Evolutionary conservation across 495 filamentous ascomycete genomes (phyloP), one percentile per base, ranked within the genome.

Genomic region (Aspergillus egyptiacus): DNA sequence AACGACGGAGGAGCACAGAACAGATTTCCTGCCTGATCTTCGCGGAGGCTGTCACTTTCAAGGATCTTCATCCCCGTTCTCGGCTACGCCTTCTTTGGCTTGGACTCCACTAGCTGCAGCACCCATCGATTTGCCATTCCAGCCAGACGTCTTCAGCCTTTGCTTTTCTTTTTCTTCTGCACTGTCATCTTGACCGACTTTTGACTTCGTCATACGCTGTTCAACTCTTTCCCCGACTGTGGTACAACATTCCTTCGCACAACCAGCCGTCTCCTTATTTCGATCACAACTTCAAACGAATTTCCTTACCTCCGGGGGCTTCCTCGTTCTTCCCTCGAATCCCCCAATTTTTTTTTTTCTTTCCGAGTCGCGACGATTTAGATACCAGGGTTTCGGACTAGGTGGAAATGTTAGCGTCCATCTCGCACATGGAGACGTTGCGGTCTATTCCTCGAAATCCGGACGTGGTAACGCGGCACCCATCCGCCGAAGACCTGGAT

Each of bases 401-500:
- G 54, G 48, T 62, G 61, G 64, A 61, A 43, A 70, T 70, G 69
- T 58, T 72, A 62, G 66, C 66, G 36, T 70, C 67, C 38, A 56
- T 66, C 17, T 49, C 65, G 40, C 67, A 64, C 57, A 70, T 71
- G 69, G 70, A 72, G 56, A 58, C 63, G 59, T 56, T 62, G 60
- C 65, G 61, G 55, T 68, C 67, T 56, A 55, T 68, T 30, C 61
- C 65, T 46, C 55, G 59, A 33, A 62, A 60, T 45, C 52, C 61
- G 14, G 57, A 61, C 50, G 59, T 56, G 51, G 51, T 63, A 30
- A 54, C 66, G 57, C 66, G 65, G 53, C 68, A 73, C 47, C 69
- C 67, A 7, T 73, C 69, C 5, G 69, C 67, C 39, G 70, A 72
- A 55, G 70, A 75, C 51, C 41, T 73, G 40, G 70, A 72, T 46